Evolutionary conservation across 1,284 basidiomycete species (phyloP), one percentile per base, ranked within the genome.

Genomic region (Ustilago crameri): DNA sequence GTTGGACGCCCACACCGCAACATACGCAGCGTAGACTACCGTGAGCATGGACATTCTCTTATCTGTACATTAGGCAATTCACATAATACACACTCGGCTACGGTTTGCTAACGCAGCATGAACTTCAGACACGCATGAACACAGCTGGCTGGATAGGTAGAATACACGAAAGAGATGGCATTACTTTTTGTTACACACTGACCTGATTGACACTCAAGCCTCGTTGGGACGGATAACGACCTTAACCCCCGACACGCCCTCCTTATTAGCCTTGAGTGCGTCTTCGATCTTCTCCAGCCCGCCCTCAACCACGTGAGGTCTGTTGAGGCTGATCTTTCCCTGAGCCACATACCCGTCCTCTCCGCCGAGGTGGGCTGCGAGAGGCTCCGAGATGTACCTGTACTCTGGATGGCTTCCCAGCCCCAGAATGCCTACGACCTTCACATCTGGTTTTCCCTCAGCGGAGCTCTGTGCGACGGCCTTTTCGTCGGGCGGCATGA

Each of bases 191-290:
- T 9, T 48, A 32, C 3, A 26, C n/a, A n/a, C n/a, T n/a, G n/a
- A n/a, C n/a, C n/a, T n/a, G n/a, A n/a, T n/a, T n/a, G n/a, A n/a
- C n/a, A n/a, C n/a, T n/a, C 47, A 71, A 5, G 37, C 45, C 20
- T 66, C 67, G 34, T 66, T 44, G 9, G 75, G 75, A 12, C 61
- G 44, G 15, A 74, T 58, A 27, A 78, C 54, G 30, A 78, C 47
- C 59, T 78, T 78, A 35, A 65, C 61, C 17, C 76, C 76, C 30
- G 43, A 51, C 4, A 78, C 72, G 22, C 76, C 76, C 23, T 68
- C 50, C 51, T 71, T 74, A 53, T 75, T 75, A 9, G 30, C 43
- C 24, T 55, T 74, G 12, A 79, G 48, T 14, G 75, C 76, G 9
- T 73, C 50, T 22, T 77, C 65, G 24, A 79, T 26, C 0, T 30